Percentiles rank a stretch among this genome's conserved stretches.
Evolutionary conservation across 345 rosid genomes (phyloP).

Genomic region (Acer campestre): DNA sequence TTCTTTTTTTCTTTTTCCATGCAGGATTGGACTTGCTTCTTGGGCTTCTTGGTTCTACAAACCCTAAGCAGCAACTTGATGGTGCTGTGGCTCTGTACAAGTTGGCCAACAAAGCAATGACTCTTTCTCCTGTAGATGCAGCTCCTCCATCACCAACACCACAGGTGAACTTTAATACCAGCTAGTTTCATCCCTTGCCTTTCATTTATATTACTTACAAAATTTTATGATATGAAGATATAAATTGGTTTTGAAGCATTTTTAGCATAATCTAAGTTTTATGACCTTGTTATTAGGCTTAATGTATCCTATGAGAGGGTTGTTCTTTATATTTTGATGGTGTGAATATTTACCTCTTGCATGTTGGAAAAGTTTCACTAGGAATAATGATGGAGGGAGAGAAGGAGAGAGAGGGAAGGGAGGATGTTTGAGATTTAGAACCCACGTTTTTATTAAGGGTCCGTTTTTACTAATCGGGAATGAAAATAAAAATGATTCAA

Average conservation of each 20-base stretch:
- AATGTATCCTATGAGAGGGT: neutral
- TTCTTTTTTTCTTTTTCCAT: constrained; percentile 21
- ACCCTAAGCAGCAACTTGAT: constrained; percentile 81
- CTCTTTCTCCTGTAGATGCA: constrained; percentile 91
- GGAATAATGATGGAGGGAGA: neutral
- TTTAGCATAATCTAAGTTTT: neutral
- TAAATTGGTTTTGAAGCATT: neutral
- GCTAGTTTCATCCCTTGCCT: constrained; percentile 7
- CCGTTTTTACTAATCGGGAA: no score
- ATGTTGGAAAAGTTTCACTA: neutral
- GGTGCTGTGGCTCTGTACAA: constrained; percentile 90
- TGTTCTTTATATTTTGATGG: neutral
- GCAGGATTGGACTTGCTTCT: constrained; percentile 89
- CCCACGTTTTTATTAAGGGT: no score
- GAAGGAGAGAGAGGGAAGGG: neutral
- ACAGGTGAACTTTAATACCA: constrained; percentile 53
- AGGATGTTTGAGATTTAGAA: no score
- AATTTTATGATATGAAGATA: neutral
- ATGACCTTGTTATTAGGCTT: neutral
- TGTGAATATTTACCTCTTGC: neutral
- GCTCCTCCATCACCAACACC: constrained; percentile 99
- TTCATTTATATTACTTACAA: neutral
- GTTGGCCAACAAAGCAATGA: constrained; percentile 79
- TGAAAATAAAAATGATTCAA: no score
- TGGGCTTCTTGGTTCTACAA: constrained; percentile 82